Base-by-base conservation (phyloP, 148 eudicot genomes). In the Diospyros kaki region DNA sequence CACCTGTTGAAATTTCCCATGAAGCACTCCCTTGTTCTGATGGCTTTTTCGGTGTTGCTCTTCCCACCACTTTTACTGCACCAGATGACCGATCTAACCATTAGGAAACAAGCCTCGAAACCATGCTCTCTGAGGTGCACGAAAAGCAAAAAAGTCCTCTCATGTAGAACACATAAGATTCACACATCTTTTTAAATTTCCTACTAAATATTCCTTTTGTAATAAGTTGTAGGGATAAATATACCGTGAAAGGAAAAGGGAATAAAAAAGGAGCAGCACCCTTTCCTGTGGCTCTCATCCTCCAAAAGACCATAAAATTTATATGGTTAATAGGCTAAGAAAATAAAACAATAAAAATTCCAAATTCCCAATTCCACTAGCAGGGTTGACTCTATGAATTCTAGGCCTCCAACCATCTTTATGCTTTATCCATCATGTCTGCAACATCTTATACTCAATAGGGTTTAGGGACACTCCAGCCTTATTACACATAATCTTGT, bases 21-120 rank as follows among this genome's bases (percentile, higher is more conserved):
- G 84, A 81, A 58, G 89, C 83, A 74, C 75, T 85, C 85, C 84
- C 79, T 43, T 84, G 89, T 51, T 89, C 81, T 2, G 87, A 68
- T 60, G 92, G 90, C 69, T 85, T 88, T 75, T 83, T 87, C 14
- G 98, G 97, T 78, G 77, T 84, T 46, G 96, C 97, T 60, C 87
- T 86, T 75, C 96, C 98, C 51, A 90, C 91, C 74, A 95, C 92
- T 88, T 89, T 92, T 71, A 81, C 98, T 95, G 86, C 74, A 77
- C 71, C 71, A 79, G 83, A 75, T 65, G 69, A 67, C 64, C 69
- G 71, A 75, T 41, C 52, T 58, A 41, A 78, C 45, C 56, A 58
- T 66, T 28, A 77, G 6, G 42, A 66, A 54, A 68, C 59, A 75
- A 44, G 18, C 39, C 50, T 11, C 38, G 15, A 41, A 45, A 9